Conservation (phyloP, 176 grass and related monocot genomes). For the Saccharum spontaneum region DNA sequence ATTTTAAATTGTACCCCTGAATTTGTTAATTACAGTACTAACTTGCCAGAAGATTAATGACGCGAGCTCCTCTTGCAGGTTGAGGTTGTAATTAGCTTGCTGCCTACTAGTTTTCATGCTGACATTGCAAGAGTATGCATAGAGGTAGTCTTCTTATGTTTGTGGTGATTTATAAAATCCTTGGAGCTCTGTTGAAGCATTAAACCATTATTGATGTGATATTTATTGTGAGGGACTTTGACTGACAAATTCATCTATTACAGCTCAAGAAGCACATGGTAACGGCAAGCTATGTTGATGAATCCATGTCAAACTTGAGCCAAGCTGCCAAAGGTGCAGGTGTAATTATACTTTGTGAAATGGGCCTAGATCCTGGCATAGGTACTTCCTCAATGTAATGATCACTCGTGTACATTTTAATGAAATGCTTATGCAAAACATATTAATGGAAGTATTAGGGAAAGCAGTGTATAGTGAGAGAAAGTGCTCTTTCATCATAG, state of each 20-base stretch:
- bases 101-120: slow-evolving; percentile 88
- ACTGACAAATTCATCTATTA: not conserved
- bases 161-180: not conserved
- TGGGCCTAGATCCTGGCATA: slow-evolving; percentile 99
- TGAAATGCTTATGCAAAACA: too few species aligned
- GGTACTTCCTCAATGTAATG: slow-evolving; percentile 45
- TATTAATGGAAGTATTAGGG: too few species aligned
- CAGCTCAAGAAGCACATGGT: slow-evolving; percentile 94
- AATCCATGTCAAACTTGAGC: slow-evolving; percentile 78
- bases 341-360: slow-evolving; percentile 89
- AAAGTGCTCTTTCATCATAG: not conserved
- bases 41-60: not conserved
- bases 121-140: slow-evolving; percentile 82
- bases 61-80: slow-evolving; percentile 47
- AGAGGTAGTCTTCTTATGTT: slow-evolving; percentile 51
- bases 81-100: slow-evolving; percentile 87
- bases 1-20: not conserved
- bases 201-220: not conserved
- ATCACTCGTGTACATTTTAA: not conserved
- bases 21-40: not conserved
- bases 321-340: slow-evolving; percentile 70
- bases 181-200: not conserved
- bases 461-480: too few species aligned
- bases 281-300: slow-evolving; percentile 95
- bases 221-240: not conserved